phyloP scores from a whole-genome alignment of 169 alveolate genomes.

The Perkinsus olseni region DNA sequence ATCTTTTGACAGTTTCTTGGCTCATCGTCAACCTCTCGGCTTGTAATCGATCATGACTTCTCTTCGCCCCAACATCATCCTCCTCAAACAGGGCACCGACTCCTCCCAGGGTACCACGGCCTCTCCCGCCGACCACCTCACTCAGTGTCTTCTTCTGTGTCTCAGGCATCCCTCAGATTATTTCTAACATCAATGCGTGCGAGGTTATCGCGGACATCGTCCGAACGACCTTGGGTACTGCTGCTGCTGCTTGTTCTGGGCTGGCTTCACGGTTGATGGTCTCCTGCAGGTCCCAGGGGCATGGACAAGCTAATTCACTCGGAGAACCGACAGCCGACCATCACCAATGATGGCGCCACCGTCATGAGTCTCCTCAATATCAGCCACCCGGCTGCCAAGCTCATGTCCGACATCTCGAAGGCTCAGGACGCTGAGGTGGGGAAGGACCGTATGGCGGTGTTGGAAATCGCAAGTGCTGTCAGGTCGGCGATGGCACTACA shows the following conservation, averaged over 20 bases:
- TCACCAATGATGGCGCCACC: slow-evolving; percentile 99
- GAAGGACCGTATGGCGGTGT: slow-evolving; percentile 24
- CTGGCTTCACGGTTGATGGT: no score
- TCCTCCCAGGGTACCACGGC: slow-evolving; percentile 88
- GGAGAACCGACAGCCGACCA: slow-evolving; percentile 73
- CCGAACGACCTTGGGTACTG: slow-evolving; percentile 76
- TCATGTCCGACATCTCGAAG: slow-evolving; percentile 90
- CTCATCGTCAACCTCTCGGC: not conserved
- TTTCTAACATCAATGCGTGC: slow-evolving; percentile 89
- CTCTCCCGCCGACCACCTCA: not conserved
- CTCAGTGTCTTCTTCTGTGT: no score
- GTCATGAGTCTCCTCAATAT: slow-evolving; percentile 82
- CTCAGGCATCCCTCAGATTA: slow-evolving; percentile 64
- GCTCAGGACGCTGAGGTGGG: slow-evolving; percentile 92
- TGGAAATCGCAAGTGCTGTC: not conserved
- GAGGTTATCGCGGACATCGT: slow-evolving; percentile 85
- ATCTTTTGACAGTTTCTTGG: not conserved
- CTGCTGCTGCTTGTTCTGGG: not conserved
- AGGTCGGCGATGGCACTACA: slow-evolving; percentile 87
- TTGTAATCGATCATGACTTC: not conserved
- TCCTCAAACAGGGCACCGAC: slow-evolving; percentile 90
- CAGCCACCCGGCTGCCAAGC: slow-evolving; percentile 96
- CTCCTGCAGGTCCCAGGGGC: slow-evolving; percentile 87
- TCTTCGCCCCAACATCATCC: slow-evolving; percentile 45
- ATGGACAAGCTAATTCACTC: slow-evolving; percentile 93